Evolutionary conservation across 2,329 filamentous ascomycete genomes (phyloP), one percentile per base, ranked within the genome.

Genomic region (Aspergillus hiratsukae): DNA sequence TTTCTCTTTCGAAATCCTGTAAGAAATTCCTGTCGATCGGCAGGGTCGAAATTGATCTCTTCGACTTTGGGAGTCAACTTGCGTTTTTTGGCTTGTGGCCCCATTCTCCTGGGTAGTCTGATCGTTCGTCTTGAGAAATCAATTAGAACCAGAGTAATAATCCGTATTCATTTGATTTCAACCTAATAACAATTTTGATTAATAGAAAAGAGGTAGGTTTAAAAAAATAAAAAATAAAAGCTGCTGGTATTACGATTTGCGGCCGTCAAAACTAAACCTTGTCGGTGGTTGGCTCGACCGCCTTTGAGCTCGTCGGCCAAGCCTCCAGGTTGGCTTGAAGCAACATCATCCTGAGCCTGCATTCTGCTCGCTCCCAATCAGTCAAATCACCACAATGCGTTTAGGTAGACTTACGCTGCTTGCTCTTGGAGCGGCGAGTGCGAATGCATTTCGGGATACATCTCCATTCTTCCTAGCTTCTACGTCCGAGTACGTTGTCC

Each of bases 1-100:
- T 97, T 97, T 74, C 94, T 88, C 81, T 97, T 99, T 79, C 93
- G 92, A 76, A 99, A 99, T 2, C 94, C 94, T 0, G 91, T 97
- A 56, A 99, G 81, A 71, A 90, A 99, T 69, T 97, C 91, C 62
- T 88, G 79, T 62, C 94, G 87, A 48, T 89, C 89, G 59, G 82
- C 81, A 59, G 82, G 77, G 76, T 99, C 91, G 76, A 97, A 99
- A 52, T 80, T 85, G 73, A 99, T 88, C 72, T 96, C 90, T 69
- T 92, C 90, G 58, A 90, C 80, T 41, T 79, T 76, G 48, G 80
- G 78, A 14, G 80, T 71, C 69, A 75, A 65, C 72, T 88, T 90
- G 62, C 88, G 81, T 68, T 85, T 87, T 75, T 88, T 91, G n/a
- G 76, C 78, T 11, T 80, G 80, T 1, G 83, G 81, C 17, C 81